Base-by-base conservation (phyloP, 2,329 filamentous ascomycete species). In the Aspergillus flavus region DNA sequence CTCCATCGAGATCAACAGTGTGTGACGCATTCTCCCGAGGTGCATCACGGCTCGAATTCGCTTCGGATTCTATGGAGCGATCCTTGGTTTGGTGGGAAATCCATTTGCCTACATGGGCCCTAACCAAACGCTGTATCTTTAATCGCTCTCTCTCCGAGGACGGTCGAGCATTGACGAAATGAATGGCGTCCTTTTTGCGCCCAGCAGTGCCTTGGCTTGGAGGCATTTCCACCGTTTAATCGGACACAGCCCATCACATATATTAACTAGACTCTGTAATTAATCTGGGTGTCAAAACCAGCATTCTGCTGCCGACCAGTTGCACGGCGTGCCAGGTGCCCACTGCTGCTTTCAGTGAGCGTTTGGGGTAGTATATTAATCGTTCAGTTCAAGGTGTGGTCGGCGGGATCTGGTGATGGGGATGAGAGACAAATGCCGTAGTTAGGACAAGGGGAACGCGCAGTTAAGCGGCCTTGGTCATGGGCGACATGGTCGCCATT, bases 21-120 rank as follows among this genome's bases (percentile, higher is more conserved):
- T 45, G 52, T 12, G 41, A 36, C 41, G n/a, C 50, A 32, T n/a
- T 14, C 11, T 34, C 36, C 6, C 26, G 23, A 21, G 34, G 14
- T 2, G 36, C 55, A 32, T 61, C 59, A 3, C 39, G 50, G 32
- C 7, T 32, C 16, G 14, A 30, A n/a, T 48, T 39, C 26, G 50
- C 41, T 26, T 65, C 64, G 12, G 60, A 48, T 48, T 55, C 67
- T 10, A 61, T 53, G 12, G 67, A 63, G 55, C 72, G 72, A 34
- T 74, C 73, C 63, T 72, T 76, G 36, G 73, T 75, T 58, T 76
- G 74, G 23, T 73, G 72, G 58, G 74, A 76, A 53, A 76, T 76
- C 74, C 73, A 76, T 66, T 71, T 68, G n/a, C 74, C 74, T 14
- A 76, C 74, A 60, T 76, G 74, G 9, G 74, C 73, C 53, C 74